Evolutionary conservation across 345 rosid genomes (phyloP).

Genomic region (Eucalyptus albens): DNA sequence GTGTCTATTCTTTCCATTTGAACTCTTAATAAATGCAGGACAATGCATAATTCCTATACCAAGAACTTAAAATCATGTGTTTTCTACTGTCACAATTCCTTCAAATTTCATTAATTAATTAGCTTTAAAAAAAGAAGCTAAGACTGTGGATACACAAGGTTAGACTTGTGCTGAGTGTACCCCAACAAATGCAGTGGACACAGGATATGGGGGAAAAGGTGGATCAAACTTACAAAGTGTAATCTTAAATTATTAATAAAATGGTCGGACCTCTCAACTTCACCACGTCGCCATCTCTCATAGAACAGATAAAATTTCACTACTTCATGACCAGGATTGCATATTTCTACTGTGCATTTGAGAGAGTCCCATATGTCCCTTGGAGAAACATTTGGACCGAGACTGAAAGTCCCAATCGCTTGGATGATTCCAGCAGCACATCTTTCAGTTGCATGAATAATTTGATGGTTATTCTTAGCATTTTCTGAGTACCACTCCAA

Average conservation of each 20-base stretch:
- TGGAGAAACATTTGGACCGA: slow-evolving; percentile 63
- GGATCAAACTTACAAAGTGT: slow-evolving; percentile 14
- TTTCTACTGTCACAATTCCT: background rate
- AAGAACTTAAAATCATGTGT: background rate
- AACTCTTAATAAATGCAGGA: background rate
- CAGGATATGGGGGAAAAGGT: background rate
- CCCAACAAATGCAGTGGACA: background rate
- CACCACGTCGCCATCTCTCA: slow-evolving; percentile 60
- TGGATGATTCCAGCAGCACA: slow-evolving; percentile 84
- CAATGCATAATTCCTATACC: background rate
- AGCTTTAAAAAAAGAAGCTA: background rate
- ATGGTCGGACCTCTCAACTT: slow-evolving; percentile 32
- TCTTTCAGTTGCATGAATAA: slow-evolving; percentile 55
- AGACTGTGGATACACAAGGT: background rate
- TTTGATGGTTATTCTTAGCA: slow-evolving; percentile 41
- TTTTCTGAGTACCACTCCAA: slow-evolving; percentile 65
- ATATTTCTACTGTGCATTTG: slow-evolving; percentile 4
- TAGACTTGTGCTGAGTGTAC: background rate
- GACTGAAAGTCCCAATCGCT: slow-evolving; percentile 50
- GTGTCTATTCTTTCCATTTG: background rate
- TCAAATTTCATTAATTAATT: background rate
- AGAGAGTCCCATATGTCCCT: slow-evolving; percentile 42
- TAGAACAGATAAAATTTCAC: slow-evolving; percentile 56
- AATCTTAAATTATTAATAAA: slow-evolving; percentile 8
- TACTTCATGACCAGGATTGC: slow-evolving; percentile 35